Evolutionary conservation across 805 yeast genomes (phyloP), one percentile per base, ranked within the genome.

Genomic region (Candida silvatica): DNA sequence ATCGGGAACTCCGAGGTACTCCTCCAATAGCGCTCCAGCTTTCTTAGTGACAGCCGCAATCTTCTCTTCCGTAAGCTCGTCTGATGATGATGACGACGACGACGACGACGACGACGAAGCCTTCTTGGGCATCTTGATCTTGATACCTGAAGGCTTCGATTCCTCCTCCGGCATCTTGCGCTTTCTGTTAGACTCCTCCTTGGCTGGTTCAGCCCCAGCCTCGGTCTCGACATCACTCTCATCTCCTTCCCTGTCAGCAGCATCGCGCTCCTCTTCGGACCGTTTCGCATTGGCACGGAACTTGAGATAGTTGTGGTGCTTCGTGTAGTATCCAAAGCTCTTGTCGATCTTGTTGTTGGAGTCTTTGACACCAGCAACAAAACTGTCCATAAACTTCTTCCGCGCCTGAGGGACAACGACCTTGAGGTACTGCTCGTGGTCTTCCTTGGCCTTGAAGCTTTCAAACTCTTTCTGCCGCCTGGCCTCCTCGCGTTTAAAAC

Each of bases 1-100:
- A 40, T 75, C 83, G 34, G 58, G 55, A 30, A 71, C 58, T 2
- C 80, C 82, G 31, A 76, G 49, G 37, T 62, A 69, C 37, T 73
- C 76, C 36, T 66, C 74, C 22, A 76, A 52, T 31, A 70, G 56
- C 3, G 49, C 51, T n/a, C 56, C 61, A 16, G 74, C 54, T 39
- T 63, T 64, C 1, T 46, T 44, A 22, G 56, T 56, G 17, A 72
- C 42, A 6, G 45, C 20, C 0, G 38, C 47, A 18, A 60, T 38
- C 3, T 50, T 24, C 12, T 32, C 36, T 2, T 23, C 6, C 6
- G 18, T 22, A 12, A 22, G 24, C 12, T 22, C 24, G n/a, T n/a
- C n/a, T n/a, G n/a, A n/a, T n/a, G n/a, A n/a, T n/a, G n/a, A n/a
- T n/a, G n/a, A n/a, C n/a, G n/a, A n/a, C n/a, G n/a, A n/a, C n/a